Evolutionary conservation across 169 alveolate genomes (phyloP), one percentile per base, ranked within the genome.

Genomic region (Babesia ovis): DNA sequence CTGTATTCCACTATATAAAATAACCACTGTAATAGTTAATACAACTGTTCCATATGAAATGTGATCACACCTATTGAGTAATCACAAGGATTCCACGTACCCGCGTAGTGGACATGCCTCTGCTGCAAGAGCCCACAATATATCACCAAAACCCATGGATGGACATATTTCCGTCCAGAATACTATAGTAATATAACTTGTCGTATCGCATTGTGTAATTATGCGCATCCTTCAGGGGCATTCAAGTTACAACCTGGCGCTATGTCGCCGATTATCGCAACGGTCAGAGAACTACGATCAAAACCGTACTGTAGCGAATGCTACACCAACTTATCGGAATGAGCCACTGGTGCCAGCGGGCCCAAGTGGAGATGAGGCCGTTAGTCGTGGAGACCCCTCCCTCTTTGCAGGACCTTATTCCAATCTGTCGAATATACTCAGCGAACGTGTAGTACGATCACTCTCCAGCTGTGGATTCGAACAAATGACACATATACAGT

Each of bases 401-500:
- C 53, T 74, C n/a, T 79, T 79, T 22, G 58, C 73, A 18, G 77
- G 81, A 0, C 9, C 39, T 23, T 79, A 39, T 34, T 8, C 22
- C 9, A 79, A 55, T n/a, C 51, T 79, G 41, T 18, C 43, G 22
- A 51, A 41, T 22, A 8, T 69, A 11, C 55, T 79, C 32, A 41
- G 69, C 37, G 77, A 50, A 4, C 68, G 86, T 18, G 80, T 79
- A 12, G 46, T 79, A 14, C 72, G 77, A 20, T 57, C 86, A 32
- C 68, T 79, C 60, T 20, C n/a, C 27, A 22, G 59, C 25, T 53
- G 60, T 45, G 95, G 96, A 11, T 93, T 85, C 68, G 76, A 72
- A 27, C 84, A 61, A 32, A 89, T 95, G 84, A 97, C 99, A 16
- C 96, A 93, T 67, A 96, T 98, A 62, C 98, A 97, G 91, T 96